phyloP scores from a whole-genome alignment of 768 basidiomycete species.

The Xerocomus brunneocitrinus region DNA sequence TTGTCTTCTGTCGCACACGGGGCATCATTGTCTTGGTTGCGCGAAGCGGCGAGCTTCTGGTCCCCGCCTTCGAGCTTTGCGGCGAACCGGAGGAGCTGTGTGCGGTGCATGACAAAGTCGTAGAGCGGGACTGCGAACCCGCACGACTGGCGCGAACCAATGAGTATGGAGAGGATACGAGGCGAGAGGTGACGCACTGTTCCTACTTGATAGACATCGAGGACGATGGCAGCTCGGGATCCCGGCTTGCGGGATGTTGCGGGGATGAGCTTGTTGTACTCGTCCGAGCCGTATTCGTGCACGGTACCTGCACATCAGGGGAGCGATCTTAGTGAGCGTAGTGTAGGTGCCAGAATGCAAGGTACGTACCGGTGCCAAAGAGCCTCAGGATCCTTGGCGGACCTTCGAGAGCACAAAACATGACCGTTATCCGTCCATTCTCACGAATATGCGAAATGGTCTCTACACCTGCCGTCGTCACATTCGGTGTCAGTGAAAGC shows the following conservation, averaged over 20 bases:
- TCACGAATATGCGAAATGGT: slow-evolving; percentile 60
- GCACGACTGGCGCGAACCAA: slow-evolving; percentile 47
- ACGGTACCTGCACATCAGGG: slow-evolving; percentile 41
- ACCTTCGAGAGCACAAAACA: slow-evolving; percentile 61
- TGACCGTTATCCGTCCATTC: slow-evolving; percentile 58
- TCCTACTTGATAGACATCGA: slow-evolving; percentile 57
- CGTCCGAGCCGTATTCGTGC: slow-evolving; percentile 59
- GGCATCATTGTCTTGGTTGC: neutral
- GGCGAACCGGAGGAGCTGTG: slow-evolving; percentile 40
- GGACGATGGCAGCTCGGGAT: slow-evolving; percentile 54
- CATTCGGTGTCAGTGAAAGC: neutral
- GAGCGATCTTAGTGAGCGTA: no score
- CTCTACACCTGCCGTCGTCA: slow-evolving; percentile 42
- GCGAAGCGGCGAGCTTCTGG: slow-evolving; percentile 15
- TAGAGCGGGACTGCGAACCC: slow-evolving; percentile 63
- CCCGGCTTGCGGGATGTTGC: slow-evolving; percentile 47
- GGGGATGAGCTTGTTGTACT: slow-evolving; percentile 52
- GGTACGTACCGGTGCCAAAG: slow-evolving; percentile 48
- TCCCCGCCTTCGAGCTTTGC: slow-evolving; percentile 42
- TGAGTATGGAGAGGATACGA: neutral
- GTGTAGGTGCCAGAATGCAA: no score
- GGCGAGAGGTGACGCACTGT: slow-evolving; percentile 29
- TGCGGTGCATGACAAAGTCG: slow-evolving; percentile 54
- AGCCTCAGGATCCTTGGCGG: slow-evolving; percentile 55
- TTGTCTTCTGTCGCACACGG: neutral